Percentiles rank a stretch among this genome's conserved stretches.
Evolutionary conservation across 164 flowering plant species (phyloP).

Genomic region (Stephania japonica): DNA sequence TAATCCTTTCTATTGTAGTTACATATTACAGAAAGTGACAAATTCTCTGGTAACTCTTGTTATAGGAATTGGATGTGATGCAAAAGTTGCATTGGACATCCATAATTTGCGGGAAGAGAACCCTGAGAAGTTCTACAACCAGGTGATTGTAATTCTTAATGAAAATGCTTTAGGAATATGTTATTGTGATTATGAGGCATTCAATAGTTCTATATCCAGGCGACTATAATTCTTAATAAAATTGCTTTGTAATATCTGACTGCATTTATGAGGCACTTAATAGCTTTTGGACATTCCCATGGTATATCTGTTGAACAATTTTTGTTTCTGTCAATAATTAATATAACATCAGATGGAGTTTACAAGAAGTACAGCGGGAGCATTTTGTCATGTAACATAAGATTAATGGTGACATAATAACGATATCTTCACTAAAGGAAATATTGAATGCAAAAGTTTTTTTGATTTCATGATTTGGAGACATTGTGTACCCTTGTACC

Average conservation of each 20-base stretch:
- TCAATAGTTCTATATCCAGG: conserved; percentile 81
- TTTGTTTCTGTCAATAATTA: not conserved
- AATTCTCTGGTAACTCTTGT: not conserved
- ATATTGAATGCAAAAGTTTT: not conserved
- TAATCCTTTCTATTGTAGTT: not conserved
- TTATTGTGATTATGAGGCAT: not conserved
- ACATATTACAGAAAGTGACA: too few relatives aligned
- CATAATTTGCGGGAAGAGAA: conserved; percentile 97
- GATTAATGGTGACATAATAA: not conserved
- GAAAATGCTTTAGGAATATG: not conserved
- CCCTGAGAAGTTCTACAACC: conserved; percentile 94
- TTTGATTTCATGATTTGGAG: not conserved
- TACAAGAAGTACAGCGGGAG: not conserved
- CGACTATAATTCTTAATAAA: conserved; percentile 10
- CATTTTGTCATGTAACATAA: too few relatives aligned
- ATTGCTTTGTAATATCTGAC: not conserved
- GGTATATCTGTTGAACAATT: not conserved
- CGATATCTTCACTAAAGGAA: not conserved
- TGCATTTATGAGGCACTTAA: not conserved
- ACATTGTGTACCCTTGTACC: too few relatives aligned
- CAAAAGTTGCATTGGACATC: conserved; percentile 94
- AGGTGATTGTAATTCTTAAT: conserved; percentile 37
- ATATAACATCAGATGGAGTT: not conserved
- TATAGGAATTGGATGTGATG: conserved; percentile 79
- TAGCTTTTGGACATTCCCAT: not conserved